Evolutionary conservation across 2,329 filamentous ascomycete genomes (phyloP).

Genomic region (Myrmaecium sp.): DNA sequence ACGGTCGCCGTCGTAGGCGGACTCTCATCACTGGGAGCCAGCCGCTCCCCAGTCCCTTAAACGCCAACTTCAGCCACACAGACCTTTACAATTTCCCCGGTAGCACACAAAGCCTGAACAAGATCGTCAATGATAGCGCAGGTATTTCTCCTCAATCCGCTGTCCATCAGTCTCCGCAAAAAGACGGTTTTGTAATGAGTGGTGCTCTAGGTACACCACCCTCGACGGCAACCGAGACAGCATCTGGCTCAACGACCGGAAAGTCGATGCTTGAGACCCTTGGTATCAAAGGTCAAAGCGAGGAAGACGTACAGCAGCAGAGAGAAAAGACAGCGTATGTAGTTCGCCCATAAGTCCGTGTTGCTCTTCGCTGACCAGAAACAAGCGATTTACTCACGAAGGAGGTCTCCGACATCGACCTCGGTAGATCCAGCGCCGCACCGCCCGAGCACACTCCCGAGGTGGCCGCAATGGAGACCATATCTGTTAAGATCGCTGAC

Average conservation of each 20-base stretch:
- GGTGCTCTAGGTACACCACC: conserved; percentile 34
- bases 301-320: conserved; percentile 50
- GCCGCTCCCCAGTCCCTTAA: conserved; percentile 84
- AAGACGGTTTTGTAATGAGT: conserved; percentile 35
- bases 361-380: conserved; percentile 1
- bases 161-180: conserved; percentile 21
- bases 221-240: no score
- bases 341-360: neutral
- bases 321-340: conserved; percentile 88
- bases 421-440: conserved; percentile 50
- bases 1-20: conserved; percentile 72
- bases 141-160: conserved; percentile 42
- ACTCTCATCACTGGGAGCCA: conserved; percentile 96
- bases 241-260: no score
- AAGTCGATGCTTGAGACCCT: conserved; percentile 44
- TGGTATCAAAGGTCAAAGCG: conserved; percentile 36
- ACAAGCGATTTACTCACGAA: conserved; percentile 73
- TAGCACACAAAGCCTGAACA: conserved; percentile 58
- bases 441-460: conserved; percentile 25
- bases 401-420: conserved; percentile 86
- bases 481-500: conserved; percentile 98
- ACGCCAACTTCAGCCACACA: conserved; percentile 70
- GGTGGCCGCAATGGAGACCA: conserved; percentile 53
- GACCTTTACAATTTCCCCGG: conserved; percentile 47
- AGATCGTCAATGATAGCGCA: conserved; percentile 54